Conservation (phyloP, 2,329 filamentous ascomycete species). For the Lachnellula cervina region DNA sequence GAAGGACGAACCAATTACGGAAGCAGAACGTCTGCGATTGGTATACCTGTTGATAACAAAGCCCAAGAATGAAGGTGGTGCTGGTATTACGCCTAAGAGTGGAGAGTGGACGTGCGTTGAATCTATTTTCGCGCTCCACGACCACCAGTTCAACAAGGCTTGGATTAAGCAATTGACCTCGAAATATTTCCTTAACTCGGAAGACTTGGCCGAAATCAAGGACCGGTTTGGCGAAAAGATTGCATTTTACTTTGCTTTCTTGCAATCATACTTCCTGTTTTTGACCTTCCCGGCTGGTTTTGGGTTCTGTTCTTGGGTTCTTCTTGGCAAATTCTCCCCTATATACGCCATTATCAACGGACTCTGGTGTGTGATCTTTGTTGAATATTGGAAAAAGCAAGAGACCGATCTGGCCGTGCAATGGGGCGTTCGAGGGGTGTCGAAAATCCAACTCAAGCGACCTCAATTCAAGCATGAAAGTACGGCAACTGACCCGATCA, state of each 20-base stretch:
- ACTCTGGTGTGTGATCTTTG: conserved; percentile 84
- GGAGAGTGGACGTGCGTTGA: conserved; percentile 70
- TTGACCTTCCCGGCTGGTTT: conserved; percentile 76
- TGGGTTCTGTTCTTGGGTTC: conserved; percentile 70
- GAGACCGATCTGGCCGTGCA: conserved; percentile 80
- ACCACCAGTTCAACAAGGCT: conserved; percentile 67
- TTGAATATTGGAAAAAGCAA: conserved; percentile 95
- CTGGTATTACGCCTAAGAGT: conserved; percentile 65
- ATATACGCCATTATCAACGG: conserved; percentile 73
- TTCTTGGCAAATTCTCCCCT: conserved; percentile 80
- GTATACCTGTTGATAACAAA: conserved; percentile 82
- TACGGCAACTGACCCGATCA: conserved; percentile 70
- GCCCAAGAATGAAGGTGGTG: conserved; percentile 68
- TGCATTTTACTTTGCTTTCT: conserved; percentile 92
- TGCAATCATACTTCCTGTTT: conserved; percentile 85
- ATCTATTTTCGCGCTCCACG: conserved; percentile 74
- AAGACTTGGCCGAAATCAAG: conserved; percentile 69
- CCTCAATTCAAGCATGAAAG: conserved; percentile 76
- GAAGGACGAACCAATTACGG: conserved; percentile 69
- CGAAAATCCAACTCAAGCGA: conserved; percentile 71
- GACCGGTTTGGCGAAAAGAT: conserved; percentile 77
- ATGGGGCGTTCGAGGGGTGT: conserved; percentile 85
- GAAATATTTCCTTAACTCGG: conserved; percentile 61
- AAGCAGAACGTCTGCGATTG: conserved; percentile 82
- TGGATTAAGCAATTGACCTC: conserved; percentile 73